A percentile compares a stretch with the other conserved stretches of the same genome.
These are phyloP conservation scores for barrel medic (Medicago truncatula) DNA, from an alignment of 306 rosid species.

Conservation along the genomic window DNA sequence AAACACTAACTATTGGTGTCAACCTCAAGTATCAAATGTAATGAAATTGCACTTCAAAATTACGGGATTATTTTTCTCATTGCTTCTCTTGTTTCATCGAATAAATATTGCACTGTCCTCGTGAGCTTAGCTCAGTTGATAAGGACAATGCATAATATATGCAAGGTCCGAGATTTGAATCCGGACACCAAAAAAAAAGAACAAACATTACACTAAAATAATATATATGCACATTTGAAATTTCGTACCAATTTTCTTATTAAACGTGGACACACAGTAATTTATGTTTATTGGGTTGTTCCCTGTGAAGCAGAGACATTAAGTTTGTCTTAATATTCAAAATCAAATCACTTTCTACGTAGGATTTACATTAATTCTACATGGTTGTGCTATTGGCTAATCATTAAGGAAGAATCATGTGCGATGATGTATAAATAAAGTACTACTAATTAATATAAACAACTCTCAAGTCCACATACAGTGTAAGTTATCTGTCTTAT, in stretches of 20 bases:
- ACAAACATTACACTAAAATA: neutral
- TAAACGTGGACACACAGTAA: neutral
- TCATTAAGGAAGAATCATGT: slow-evolving; percentile 14
- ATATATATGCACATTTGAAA: too few relatives aligned
- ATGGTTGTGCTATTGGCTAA: neutral
- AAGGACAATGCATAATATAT: too few relatives aligned
- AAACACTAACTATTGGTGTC: slow-evolving; percentile 36
- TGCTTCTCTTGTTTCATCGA: neutral
- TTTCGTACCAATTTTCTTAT: too few relatives aligned
- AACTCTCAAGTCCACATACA: neutral
- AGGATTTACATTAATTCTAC: neutral
- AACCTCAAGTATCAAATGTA: slow-evolving; percentile 21
- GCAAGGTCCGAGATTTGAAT: too few relatives aligned
- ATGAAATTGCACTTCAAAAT: slow-evolving; percentile 13
- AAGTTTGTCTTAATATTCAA: neutral
- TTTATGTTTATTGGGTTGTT: too few relatives aligned
- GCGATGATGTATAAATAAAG: slow-evolving; percentile 6
- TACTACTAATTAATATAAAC: neutral
- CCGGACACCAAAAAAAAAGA: too few relatives aligned
- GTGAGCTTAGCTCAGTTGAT: too few relatives aligned
- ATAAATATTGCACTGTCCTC: neutral
- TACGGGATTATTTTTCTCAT: slow-evolving; percentile 5
- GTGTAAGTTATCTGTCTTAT: slow-evolving; percentile 17
- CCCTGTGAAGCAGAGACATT: too few relatives aligned
- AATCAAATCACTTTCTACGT: neutral